Percentiles rank a stretch among this genome's conserved stretches.
phyloP scores from a whole-genome alignment of 2,329 filamentous ascomycete species.

The Botryotinia convoluta region DNA sequence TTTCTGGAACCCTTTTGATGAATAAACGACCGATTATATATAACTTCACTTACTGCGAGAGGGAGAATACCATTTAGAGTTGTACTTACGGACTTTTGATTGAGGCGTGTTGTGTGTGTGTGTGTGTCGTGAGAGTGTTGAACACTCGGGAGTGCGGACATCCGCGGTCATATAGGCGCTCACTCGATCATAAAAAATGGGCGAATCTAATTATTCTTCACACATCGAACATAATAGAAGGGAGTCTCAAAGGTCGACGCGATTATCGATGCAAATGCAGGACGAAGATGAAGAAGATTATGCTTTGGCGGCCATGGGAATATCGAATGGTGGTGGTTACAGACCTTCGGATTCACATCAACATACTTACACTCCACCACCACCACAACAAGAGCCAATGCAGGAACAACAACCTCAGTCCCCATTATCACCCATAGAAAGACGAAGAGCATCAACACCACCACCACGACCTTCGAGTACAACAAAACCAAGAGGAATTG shows the following conservation, averaged over 20 bases:
- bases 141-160: constrained; percentile 21
- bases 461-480: constrained; percentile 52
- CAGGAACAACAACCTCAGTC: constrained; percentile 8
- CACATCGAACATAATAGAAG: constrained; percentile 43
- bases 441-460: constrained; percentile 32
- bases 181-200: constrained; percentile 23
- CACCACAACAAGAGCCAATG: constrained; percentile 25
- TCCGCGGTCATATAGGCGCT: constrained; percentile 8
- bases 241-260: constrained; percentile 42
- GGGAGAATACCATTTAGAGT: background rate
- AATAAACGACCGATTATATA: constrained; percentile 7
- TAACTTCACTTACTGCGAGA: background rate
- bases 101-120: constrained; percentile 5
- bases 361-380: constrained; percentile 27
- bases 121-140: constrained; percentile 6
- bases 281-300: constrained; percentile 47
- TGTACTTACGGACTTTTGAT: constrained; percentile 5
- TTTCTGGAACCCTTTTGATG: background rate
- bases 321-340: constrained; percentile 47
- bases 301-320: constrained; percentile 49
- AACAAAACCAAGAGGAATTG: constrained; percentile 51
- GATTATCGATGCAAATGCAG: constrained; percentile 40
- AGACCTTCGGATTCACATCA: constrained; percentile 22
- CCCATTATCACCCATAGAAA: constrained; percentile 29
- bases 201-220: constrained; percentile 26